Conservation (phyloP, 768 basidiomycete species). For the Wakefieldia striispora region DNA sequence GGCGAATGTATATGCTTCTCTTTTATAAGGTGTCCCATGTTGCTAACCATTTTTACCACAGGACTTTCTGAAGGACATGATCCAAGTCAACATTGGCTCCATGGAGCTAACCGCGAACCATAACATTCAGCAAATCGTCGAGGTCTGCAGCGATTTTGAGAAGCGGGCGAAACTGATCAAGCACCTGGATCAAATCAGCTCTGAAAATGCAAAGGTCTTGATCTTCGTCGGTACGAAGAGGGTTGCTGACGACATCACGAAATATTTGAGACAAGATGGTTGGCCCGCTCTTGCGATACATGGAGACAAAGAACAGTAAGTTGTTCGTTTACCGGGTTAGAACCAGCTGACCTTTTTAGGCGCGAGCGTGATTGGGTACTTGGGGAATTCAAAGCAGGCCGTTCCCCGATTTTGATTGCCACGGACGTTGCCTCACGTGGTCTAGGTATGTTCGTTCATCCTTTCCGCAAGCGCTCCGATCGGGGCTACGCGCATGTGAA, state of each 20-base stretch:
- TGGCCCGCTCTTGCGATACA: constrained; percentile 99
- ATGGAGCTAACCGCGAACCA: constrained; percentile 98
- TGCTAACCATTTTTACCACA: constrained; percentile 26
- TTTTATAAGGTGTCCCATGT: not conserved
- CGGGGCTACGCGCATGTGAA: constrained; percentile 33
- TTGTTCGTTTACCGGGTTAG: constrained; percentile 7
- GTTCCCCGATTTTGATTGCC: constrained; percentile 96
- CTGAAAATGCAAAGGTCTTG: constrained; percentile 96
- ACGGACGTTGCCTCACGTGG: constrained; percentile 99
- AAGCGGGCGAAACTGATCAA: constrained; percentile 96
- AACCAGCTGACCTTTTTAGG: constrained; percentile 36
- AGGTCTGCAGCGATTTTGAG: constrained; percentile 96
- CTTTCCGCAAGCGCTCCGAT: constrained; percentile 34
- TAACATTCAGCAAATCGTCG: constrained; percentile 94
- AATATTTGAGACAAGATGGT: constrained; percentile 95
- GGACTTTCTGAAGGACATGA: constrained; percentile 96
- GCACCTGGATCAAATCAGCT: constrained; percentile 93
- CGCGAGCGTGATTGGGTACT: constrained; percentile 99
- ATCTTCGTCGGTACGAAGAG: constrained; percentile 99
- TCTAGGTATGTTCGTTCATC: constrained; percentile 80
- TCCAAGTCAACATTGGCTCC: constrained; percentile 98
- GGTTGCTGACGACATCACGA: constrained; percentile 97
- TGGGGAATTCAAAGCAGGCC: constrained; percentile 96
- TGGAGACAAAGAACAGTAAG: constrained; percentile 98
- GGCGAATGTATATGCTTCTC: constrained; percentile 59